Evolutionary conservation across 352 stramenopile genomes (phyloP).

Genomic region (Peronospora belbahrii): DNA sequence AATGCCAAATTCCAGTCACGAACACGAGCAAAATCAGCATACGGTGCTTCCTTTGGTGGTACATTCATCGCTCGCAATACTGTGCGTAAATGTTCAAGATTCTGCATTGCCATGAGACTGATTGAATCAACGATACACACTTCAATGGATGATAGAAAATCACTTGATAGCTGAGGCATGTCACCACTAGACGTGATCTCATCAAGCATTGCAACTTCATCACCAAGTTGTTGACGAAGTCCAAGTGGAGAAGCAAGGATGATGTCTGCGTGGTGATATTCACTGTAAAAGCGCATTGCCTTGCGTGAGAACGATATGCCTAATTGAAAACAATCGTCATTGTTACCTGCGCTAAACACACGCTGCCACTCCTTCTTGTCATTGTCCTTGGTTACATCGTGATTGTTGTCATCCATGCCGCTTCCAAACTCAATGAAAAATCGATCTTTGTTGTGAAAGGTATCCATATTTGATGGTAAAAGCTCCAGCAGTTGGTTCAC

Average conservation of each 20-base stretch:
- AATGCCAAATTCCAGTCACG: constrained; percentile 72
- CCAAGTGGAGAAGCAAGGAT: constrained; percentile 68
- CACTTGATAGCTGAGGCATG: constrained; percentile 50
- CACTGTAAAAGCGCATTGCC: constrained; percentile 66
- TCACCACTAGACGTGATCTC: constrained; percentile 10
- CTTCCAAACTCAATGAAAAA: constrained; percentile 59
- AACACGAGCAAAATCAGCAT: constrained; percentile 67
- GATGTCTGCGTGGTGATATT: constrained; percentile 67
- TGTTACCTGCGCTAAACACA: constrained; percentile 65
- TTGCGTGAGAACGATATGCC: constrained; percentile 63
- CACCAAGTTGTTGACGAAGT: constrained; percentile 61
- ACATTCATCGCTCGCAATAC: constrained; percentile 57
- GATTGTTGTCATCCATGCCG: constrained; percentile 12
- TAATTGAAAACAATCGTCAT: constrained; percentile 78
- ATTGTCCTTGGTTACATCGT: constrained; percentile 12
- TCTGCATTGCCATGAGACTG: constrained; percentile 76
- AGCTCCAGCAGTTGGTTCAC: constrained; percentile 58
- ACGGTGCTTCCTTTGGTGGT: constrained; percentile 54
- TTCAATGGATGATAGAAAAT: constrained; percentile 72
- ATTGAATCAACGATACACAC: constrained; percentile 76
- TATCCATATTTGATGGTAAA: constrained; percentile 43
- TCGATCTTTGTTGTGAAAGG: constrained; percentile 73
- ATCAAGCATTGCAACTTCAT: constrained; percentile 48
- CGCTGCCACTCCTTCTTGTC: constrained; percentile 64
- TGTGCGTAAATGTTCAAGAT: constrained; percentile 64